Evolutionary conservation across 1,284 basidiomycete genomes (phyloP).

Genomic region (Caloboletus firmus): DNA sequence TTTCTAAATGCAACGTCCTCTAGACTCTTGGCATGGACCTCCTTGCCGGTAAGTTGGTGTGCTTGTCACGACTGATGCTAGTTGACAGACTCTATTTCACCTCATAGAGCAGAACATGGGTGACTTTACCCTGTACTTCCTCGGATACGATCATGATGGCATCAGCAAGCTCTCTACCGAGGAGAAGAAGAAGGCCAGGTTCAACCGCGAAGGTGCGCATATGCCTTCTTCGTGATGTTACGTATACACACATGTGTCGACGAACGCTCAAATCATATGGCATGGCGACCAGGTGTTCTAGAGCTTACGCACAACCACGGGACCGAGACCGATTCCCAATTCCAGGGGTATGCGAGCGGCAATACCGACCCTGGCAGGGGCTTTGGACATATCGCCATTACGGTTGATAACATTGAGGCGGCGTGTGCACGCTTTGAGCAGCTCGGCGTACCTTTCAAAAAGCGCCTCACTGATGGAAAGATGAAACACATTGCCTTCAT

Average conservation of each 20-base stretch:
- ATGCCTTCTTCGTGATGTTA: conserved; percentile 1
- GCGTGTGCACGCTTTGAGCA: conserved; percentile 85
- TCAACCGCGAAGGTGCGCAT: conserved; percentile 62
- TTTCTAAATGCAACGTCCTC: conserved; percentile 12
- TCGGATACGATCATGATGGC: conserved; percentile 67
- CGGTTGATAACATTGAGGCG: conserved; percentile 80
- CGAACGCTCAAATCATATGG: neutral
- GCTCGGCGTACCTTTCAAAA: conserved; percentile 86
- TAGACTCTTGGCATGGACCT: conserved; percentile 87
- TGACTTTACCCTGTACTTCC: conserved; percentile 81
- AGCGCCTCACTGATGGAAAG: conserved; percentile 80
- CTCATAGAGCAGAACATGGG: conserved; percentile 48
- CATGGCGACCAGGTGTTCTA: conserved; percentile 56
- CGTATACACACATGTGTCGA: conserved; percentile 1
- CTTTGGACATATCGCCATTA: conserved; percentile 88
- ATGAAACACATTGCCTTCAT: conserved; percentile 90
- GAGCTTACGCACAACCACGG: conserved; percentile 91
- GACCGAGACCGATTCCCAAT: conserved; percentile 76
- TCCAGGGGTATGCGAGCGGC: conserved; percentile 80
- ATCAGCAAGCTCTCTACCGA: conserved; percentile 45
- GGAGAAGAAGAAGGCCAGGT: conserved; percentile 48
- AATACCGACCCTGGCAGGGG: conserved; percentile 81
- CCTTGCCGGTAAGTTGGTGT: conserved; percentile 49
- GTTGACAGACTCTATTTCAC: neutral
- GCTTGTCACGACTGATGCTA: neutral